A percentile compares a stretch with the other conserved stretches of the same genome.
These are phyloP conservation scores for Hordeum marinum DNA, from an alignment of 176 grass and related monocot genomes.

Conservation along the genomic window DNA sequence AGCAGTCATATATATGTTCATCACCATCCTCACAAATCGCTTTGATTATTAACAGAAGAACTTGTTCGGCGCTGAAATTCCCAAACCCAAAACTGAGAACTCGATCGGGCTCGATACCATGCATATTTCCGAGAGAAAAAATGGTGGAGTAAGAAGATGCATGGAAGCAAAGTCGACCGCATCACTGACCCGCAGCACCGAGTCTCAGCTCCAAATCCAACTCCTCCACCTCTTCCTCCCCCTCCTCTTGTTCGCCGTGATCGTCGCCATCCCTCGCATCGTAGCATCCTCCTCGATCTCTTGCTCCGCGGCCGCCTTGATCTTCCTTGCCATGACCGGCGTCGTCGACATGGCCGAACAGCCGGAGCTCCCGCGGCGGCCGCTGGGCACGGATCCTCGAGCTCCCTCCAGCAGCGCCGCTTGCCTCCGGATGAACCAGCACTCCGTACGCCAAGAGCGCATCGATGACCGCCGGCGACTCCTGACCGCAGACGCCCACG, in stretches of 20 bases:
- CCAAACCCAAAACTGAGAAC: not conserved
- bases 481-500: not conserved
- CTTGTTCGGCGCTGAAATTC: not conserved
- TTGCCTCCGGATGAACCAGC: not conserved
- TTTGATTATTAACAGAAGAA: not conserved
- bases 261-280: not conserved
- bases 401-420: not conserved
- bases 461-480: not conserved
- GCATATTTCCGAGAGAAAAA: not conserved
- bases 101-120: not conserved
- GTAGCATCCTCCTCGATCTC: not conserved
- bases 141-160: not conserved
- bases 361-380: slow-evolving; percentile 45
- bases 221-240: slow-evolving; percentile 23
- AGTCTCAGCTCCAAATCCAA: slow-evolving; percentile 79
- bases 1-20: not conserved
- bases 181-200: slow-evolving; percentile 30
- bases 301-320: not conserved
- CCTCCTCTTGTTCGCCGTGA: no score
- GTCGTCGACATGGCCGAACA: slow-evolving; percentile 32
- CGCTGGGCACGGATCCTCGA: not conserved
- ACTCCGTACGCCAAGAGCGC: not conserved
- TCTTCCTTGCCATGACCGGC: not conserved
- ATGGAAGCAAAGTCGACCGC: not conserved
- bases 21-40: not conserved